These are phyloP conservation scores for Saccharomycopsis fibuligera DNA, from an alignment of 805 yeast genomes.

Conservation along the genomic window DNA sequence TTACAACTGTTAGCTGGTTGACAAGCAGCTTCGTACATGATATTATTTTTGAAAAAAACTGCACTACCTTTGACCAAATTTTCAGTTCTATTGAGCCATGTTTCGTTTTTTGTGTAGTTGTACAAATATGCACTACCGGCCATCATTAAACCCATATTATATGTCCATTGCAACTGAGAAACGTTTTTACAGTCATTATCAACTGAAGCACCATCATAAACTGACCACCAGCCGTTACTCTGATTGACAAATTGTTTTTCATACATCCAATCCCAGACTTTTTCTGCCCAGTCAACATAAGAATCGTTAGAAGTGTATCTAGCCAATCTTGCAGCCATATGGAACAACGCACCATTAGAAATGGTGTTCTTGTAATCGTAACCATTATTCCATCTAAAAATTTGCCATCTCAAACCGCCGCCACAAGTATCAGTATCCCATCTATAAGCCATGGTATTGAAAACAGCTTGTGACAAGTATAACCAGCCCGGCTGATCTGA, in stretches of 20 bases:
- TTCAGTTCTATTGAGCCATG: constrained; percentile 61
- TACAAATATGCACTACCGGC: constrained; percentile 78
- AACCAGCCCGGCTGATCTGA: constrained; percentile 67
- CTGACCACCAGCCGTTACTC: constrained; percentile 34
- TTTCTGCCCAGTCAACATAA: constrained; percentile 69
- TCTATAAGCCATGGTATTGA: constrained; percentile 81
- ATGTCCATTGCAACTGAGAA: constrained; percentile 69
- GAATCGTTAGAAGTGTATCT: constrained; percentile 71
- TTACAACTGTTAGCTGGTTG: constrained; percentile 60
- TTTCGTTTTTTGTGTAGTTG: constrained; percentile 57
- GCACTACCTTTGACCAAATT: constrained; percentile 48
- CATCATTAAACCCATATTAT: constrained; percentile 74
- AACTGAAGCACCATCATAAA: constrained; percentile 64
- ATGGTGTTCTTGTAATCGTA: constrained; percentile 89
- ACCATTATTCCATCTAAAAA: constrained; percentile 89
- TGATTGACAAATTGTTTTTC: constrained; percentile 43
- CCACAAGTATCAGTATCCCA: constrained; percentile 74
- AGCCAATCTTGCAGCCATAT: constrained; percentile 79
- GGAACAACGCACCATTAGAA: constrained; percentile 86
- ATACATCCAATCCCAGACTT: constrained; percentile 75
- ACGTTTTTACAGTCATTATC: constrained; percentile 55
- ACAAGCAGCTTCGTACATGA: constrained; percentile 82
- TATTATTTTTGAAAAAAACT: constrained; percentile 47
- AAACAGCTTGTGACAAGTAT: constrained; percentile 78
- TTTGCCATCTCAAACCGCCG: constrained; percentile 97